phyloP scores from a whole-genome alignment of 306 rosid species.

The Luffa acutangula region DNA sequence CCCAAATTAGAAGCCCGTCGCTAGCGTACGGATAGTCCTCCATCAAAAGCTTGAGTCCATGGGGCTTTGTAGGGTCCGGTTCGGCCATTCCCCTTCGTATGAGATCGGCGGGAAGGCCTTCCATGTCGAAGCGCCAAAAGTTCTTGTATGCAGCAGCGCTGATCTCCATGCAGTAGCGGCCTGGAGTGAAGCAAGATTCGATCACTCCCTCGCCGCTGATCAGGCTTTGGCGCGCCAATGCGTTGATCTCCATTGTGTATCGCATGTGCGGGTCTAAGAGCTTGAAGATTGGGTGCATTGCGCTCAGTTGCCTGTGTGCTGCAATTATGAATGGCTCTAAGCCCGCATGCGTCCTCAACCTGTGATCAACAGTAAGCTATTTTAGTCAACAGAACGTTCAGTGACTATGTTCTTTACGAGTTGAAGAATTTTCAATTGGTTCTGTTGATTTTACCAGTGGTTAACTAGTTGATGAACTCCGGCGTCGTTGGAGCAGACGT shows the following conservation, averaged over 20 bases:
- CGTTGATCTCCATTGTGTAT: slow-evolving; percentile 80
- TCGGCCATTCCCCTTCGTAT: slow-evolving; percentile 83
- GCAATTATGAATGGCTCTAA: slow-evolving; percentile 78
- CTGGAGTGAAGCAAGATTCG: slow-evolving; percentile 86
- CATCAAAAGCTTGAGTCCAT: slow-evolving; percentile 61
- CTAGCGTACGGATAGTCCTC: slow-evolving; percentile 86
- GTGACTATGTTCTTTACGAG: not conserved
- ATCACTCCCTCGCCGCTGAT: slow-evolving; percentile 64
- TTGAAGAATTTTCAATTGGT: not conserved
- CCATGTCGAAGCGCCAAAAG: slow-evolving; percentile 80
- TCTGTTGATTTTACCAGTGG: slow-evolving; percentile 45
- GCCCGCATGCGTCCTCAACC: slow-evolving; percentile 81
- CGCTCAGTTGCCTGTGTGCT: slow-evolving; percentile 83
- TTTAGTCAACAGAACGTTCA: not conserved
- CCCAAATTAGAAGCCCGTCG: slow-evolving; percentile 85
- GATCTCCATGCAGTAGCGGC: slow-evolving; percentile 72
- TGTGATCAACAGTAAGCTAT: slow-evolving; percentile 11
- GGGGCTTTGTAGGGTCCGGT: slow-evolving; percentile 72
- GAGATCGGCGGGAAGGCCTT: slow-evolving; percentile 81
- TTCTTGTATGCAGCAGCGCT: slow-evolving; percentile 76
- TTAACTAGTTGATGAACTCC: slow-evolving; percentile 93
- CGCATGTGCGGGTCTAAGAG: slow-evolving; percentile 95
- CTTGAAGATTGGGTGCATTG: slow-evolving; percentile 84
- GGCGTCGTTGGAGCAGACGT: slow-evolving; percentile 76
- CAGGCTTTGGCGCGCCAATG: slow-evolving; percentile 59